These are phyloP conservation scores for Solanum virginianum DNA, from an alignment of 257 asterid genomes.

Conservation along the genomic window DNA sequence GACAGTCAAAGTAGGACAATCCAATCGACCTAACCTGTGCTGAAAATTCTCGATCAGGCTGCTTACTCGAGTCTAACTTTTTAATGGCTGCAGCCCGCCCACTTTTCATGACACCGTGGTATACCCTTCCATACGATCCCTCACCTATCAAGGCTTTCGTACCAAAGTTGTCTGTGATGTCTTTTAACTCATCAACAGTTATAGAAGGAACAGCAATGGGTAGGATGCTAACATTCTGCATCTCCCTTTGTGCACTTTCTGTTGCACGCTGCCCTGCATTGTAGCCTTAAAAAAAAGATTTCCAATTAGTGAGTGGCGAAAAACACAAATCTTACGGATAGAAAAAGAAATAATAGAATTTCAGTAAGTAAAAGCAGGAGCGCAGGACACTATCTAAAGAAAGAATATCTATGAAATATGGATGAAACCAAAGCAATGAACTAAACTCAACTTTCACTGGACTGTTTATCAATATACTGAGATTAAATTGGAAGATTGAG, in stretches of 20 bases:
- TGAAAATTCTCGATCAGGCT: conserved; percentile 58
- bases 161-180: conserved; percentile 60
- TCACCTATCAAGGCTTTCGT: conserved; percentile 55
- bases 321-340: background rate
- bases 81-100: conserved; percentile 70
- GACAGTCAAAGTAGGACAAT: background rate
- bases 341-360: background rate
- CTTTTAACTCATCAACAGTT: conserved; percentile 60
- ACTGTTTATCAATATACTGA: too few relatives aligned
- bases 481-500: background rate
- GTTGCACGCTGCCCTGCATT: conserved; percentile 37
- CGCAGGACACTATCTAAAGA: background rate
- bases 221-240: conserved; percentile 31
- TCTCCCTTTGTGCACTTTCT: conserved; percentile 47
- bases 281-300: background rate
- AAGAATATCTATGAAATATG: background rate
- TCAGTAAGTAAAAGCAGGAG: background rate
- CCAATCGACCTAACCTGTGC: conserved; percentile 39
- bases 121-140: conserved; percentile 81
- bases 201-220: conserved; percentile 59
- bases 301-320: background rate
- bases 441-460: background rate
- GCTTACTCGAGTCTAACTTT: conserved; percentile 82
- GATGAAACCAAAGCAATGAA: background rate
- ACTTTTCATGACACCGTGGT: conserved; percentile 44